These are phyloP conservation scores for Vaccinium darrowii DNA, from an alignment of 148 eudicot species.

Conservation along the genomic window DNA sequence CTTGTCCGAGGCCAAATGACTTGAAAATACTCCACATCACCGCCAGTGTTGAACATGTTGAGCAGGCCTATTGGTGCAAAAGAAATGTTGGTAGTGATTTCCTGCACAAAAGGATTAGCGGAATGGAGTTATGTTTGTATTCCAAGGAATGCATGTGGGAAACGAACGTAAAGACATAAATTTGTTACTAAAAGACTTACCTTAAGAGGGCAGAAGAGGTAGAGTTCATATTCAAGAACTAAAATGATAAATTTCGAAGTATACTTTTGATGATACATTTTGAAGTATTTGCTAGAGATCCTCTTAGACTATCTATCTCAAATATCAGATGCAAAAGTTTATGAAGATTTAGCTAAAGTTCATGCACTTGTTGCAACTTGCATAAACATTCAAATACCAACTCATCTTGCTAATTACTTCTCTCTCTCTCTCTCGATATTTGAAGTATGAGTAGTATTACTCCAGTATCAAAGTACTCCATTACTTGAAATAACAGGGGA, in stretches of 20 bases:
- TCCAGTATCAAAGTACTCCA: too few relatives aligned
- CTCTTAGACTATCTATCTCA: too few relatives aligned
- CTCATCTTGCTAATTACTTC: too few relatives aligned
- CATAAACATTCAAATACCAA: too few relatives aligned
- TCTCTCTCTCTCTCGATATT: too few relatives aligned
- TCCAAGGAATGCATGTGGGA: neutral
- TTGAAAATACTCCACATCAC: conserved; percentile 63
- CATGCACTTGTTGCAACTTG: too few relatives aligned
- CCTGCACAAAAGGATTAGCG: conserved; percentile 37
- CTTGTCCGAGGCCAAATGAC: conserved; percentile 30
- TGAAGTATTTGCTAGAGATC: too few relatives aligned
- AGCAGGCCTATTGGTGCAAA: conserved; percentile 86
- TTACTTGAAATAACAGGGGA: neutral
- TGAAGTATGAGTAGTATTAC: too few relatives aligned
- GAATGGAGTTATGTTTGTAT: neutral
- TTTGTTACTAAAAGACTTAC: conserved; percentile 28
- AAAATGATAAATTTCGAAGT: too few relatives aligned
- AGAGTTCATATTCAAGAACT: conserved; percentile 82
- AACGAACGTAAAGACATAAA: neutral
- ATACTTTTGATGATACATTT: neutral
- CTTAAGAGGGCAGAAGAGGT: conserved; percentile 80
- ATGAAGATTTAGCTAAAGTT: too few relatives aligned
- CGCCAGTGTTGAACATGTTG: conserved; percentile 83
- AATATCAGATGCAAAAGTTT: too few relatives aligned
- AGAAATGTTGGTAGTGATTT: conserved; percentile 50